Base-by-base conservation (phyloP, 164 flowering plant species). In the Saururus chinensis region DNA sequence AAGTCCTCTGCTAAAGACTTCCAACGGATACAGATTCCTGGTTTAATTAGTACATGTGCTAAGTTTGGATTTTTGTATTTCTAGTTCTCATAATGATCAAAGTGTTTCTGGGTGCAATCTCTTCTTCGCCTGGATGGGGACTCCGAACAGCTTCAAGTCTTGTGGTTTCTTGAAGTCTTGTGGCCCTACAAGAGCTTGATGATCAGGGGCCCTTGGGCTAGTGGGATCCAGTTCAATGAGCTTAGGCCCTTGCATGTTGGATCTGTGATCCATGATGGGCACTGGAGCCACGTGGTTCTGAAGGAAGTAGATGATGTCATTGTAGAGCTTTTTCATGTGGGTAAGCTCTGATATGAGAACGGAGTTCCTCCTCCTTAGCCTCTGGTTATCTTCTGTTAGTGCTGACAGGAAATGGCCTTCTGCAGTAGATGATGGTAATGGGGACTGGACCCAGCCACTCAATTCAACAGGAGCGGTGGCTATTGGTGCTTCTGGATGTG, bases 301-400 rank as follows among this genome's bases (percentile, higher is more conserved):
- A 1, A 84, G 69, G 66, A 84, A 84, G 74, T 75, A 84, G 57
- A 84, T 75, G 7, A 84, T 84, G 71, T 81, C 88, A 67, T 80
- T 78, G 76, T 84, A 84, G 40, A 84, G 81, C 66, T 61, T 80
- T 73, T 77, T 81, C 88, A 84, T 81, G 76, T 81, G 84, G 24
- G 77, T 30, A 14, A 84, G 78, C 63, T 84, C 85, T 19, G 88
- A 81, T 52, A 81, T 21, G 19, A 84, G 82, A 81, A 84, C 71
- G 67, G 67, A 71, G 75, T 84, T 84, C 24, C 71, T 76, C 52
- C 70, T 66, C 51, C 82, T 69, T 10, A 84, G 71, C 20, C 78
- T 51, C 53, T 73, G 75, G 20, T 84, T 84, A 57, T 81, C 85
- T 58, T 81, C 79, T 4, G 74, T 17, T 0, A 84, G 75, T 6